Evolutionary conservation across 208 protist genomes (phyloP), one percentile per base, ranked within the genome.

Genomic region (Trypanosoma congolense): DNA sequence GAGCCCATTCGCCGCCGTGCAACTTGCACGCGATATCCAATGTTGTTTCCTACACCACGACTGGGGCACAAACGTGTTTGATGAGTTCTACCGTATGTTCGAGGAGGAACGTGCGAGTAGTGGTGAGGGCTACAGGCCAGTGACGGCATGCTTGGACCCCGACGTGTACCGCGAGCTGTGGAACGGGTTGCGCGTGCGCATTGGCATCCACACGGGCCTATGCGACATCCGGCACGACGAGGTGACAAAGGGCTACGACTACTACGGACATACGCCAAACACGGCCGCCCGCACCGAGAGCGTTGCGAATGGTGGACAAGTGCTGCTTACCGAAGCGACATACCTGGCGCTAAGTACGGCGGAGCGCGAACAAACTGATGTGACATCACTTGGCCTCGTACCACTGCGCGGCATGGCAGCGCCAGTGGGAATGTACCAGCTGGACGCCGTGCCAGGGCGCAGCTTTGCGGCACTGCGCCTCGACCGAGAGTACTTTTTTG

Each of bases 201-300:
- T 79, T 4, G 77, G 77, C 36, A 48, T 84, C 36, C 72, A 84
- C 77, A 76, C 63, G 10, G 77, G 77, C 2, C 50, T 81, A 28
- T 68, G 59, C 21, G 73, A 84, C 61, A 75, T 80, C 52, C 62
- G 26, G 42, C 62, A 54, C 30, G 68, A 80, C 59, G 60, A 82
- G 61, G 65, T 75, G 31, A 80, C 75, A 14, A 40, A 40, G 35
- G 35, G 35, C 35, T 40, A 40, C 35, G 35, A 40, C 35, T 40
- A 40, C n/a, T n/a, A n/a, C n/a, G n/a, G n/a, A n/a, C n/a, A n/a
- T n/a, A n/a, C n/a, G n/a, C n/a, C n/a, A n/a, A n/a, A n/a, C n/a
- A n/a, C n/a, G n/a, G n/a, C n/a, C n/a, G n/a, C n/a, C n/a, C n/a
- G n/a, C n/a, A n/a, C n/a, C n/a, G n/a, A n/a, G n/a, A n/a, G n/a